phyloP scores from a whole-genome alignment of 371 early-diverging fungal genomes.

The Mucor lusitanicus region DNA sequence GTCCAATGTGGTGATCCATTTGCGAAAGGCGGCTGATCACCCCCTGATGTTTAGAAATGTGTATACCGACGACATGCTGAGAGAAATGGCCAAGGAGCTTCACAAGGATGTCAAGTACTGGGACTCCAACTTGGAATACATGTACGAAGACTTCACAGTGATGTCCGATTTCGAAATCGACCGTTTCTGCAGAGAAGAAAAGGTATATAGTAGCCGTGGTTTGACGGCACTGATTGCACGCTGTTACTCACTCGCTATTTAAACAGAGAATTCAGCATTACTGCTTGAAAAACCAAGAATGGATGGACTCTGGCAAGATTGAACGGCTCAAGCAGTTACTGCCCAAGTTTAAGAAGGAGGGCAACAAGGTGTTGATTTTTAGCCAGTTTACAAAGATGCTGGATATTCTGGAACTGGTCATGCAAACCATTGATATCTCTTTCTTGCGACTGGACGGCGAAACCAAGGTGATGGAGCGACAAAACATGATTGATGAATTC shows the following conservation, averaged over 20 bases:
- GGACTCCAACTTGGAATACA: slow-evolving; percentile 72
- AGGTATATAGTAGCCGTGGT: slow-evolving; percentile 25
- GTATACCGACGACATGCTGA: slow-evolving; percentile 59
- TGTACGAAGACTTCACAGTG: slow-evolving; percentile 84
- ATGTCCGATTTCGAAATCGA: slow-evolving; percentile 89
- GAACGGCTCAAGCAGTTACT: slow-evolving; percentile 59
- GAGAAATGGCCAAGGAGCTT: slow-evolving; percentile 69
- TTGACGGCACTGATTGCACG: neutral
- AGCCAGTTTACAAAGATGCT: slow-evolving; percentile 82
- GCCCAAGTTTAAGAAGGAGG: slow-evolving; percentile 49
- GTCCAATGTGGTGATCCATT: slow-evolving; percentile 74
- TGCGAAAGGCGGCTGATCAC: slow-evolving; percentile 88
- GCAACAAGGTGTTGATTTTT: slow-evolving; percentile 75
- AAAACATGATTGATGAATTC: slow-evolving; percentile 78
- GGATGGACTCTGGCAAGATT: slow-evolving; percentile 85
- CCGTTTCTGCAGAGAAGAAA: slow-evolving; percentile 65
- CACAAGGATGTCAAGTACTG: slow-evolving; percentile 51
- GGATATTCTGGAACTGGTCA: slow-evolving; percentile 55
- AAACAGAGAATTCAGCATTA: slow-evolving; percentile 51
- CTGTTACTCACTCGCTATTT: neutral
- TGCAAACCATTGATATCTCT: slow-evolving; percentile 48
- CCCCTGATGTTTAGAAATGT: slow-evolving; percentile 76
- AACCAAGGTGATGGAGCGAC: slow-evolving; percentile 70
- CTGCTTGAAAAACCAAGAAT: slow-evolving; percentile 57
- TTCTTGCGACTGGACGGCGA: slow-evolving; percentile 68